These are phyloP conservation scores for Pholiota microspora DNA, from an alignment of 768 basidiomycete genomes.

Conservation along the genomic window DNA sequence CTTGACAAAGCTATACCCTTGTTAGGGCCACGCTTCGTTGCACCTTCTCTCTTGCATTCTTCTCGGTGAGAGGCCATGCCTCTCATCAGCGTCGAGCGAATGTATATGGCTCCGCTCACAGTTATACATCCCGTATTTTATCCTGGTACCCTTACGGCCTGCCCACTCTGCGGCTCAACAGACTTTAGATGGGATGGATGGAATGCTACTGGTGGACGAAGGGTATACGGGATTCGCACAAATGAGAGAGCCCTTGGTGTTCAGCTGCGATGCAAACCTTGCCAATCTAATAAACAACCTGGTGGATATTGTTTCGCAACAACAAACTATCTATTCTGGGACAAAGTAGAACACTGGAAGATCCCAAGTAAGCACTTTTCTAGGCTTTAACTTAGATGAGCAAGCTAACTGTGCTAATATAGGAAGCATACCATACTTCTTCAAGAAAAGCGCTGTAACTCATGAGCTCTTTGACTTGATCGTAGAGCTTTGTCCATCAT, in stretches of 20 bases:
- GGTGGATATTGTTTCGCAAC: slow-evolving; percentile 6
- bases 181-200: slow-evolving; percentile 1
- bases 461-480: slow-evolving; percentile 7
- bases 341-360: slow-evolving; percentile 5
- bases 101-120: background rate
- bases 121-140: background rate
- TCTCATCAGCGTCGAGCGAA: background rate
- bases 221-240: background rate
- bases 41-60: background rate
- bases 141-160: background rate
- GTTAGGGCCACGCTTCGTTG: background rate
- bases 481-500: slow-evolving; percentile 4
- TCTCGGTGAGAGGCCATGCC: background rate
- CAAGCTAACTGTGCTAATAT: too few relatives aligned
- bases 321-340: slow-evolving; percentile 7
- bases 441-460: background rate
- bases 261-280: slow-evolving; percentile 12
- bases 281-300: background rate
- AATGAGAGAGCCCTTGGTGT: slow-evolving; percentile 9
- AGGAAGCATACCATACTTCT: slow-evolving; percentile 8
- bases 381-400: too few relatives aligned
- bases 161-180: slow-evolving; percentile 3
- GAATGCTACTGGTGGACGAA: background rate
- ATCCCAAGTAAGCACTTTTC: slow-evolving; percentile 11
- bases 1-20: slow-evolving; percentile 6